Percentiles rank a stretch among this genome's conserved stretches.
Evolutionary conservation across 495 filamentous ascomycete species (phyloP).

Genomic region (Lophium mytilinum): DNA sequence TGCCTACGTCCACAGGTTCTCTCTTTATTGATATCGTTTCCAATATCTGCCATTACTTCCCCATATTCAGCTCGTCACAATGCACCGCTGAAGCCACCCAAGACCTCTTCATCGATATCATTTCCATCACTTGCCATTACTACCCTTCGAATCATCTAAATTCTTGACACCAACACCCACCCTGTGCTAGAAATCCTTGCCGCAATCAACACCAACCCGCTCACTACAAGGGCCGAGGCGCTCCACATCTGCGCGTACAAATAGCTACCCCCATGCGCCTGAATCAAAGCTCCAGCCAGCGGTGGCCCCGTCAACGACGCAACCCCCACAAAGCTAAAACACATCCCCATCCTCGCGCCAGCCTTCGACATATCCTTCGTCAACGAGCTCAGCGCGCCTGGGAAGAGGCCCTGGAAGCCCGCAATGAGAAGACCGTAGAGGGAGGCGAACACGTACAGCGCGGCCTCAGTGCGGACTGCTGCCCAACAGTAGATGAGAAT

Average conservation of each 20-base stretch:
- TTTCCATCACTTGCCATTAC: too few species aligned
- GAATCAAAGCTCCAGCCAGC: conserved; percentile 32
- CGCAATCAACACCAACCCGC: conserved; percentile 13
- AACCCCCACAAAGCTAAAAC: conserved; percentile 29
- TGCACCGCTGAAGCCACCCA: too few species aligned
- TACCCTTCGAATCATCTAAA: not conserved
- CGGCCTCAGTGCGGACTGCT: conserved; percentile 14
- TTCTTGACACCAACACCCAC: conserved; percentile 14
- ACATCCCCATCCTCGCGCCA: conserved; percentile 34
- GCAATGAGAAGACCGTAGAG: conserved; percentile 29
- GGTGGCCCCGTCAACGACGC: conserved; percentile 33
- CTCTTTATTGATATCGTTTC: too few species aligned
- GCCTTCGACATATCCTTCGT: conserved; percentile 31
- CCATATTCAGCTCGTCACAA: too few species aligned
- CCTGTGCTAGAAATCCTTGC: conserved; percentile 26
- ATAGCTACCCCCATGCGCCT: conserved; percentile 27
- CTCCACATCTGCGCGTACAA: conserved; percentile 29
- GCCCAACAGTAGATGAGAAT: conserved; percentile 31
- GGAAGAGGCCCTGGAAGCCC: conserved; percentile 31
- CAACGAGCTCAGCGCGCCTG: conserved; percentile 26
- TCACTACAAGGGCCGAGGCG: conserved; percentile 20
- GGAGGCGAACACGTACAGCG: conserved; percentile 28
- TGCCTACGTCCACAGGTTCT: too few species aligned
- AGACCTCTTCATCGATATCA: too few species aligned
- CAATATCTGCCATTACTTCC: too few species aligned